A percentile compares a stretch with the other conserved stretches of the same genome.
These are phyloP conservation scores for Noccaea bulbosa DNA, from an alignment of 345 rosid genomes.

Conservation along the genomic window DNA sequence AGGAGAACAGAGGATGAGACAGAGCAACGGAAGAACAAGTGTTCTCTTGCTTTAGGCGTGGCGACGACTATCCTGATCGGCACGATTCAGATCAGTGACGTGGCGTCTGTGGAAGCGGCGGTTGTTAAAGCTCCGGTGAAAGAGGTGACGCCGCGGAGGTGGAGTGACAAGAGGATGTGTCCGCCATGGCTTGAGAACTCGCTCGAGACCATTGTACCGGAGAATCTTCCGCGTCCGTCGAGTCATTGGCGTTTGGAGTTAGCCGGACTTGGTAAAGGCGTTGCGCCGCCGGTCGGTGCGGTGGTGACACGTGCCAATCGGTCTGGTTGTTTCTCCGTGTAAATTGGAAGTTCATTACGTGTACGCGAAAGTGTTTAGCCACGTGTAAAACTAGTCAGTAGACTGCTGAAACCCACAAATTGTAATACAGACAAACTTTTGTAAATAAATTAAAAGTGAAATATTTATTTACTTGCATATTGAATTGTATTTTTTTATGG, in stretches of 20 bases:
- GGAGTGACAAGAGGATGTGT: conserved; percentile 65
- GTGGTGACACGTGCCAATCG: conserved; percentile 10
- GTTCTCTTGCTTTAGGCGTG: conserved; percentile 30
- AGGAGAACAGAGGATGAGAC: conserved; percentile 33
- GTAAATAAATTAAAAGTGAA: conserved; percentile 17
- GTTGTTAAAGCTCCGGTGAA: conserved; percentile 1
- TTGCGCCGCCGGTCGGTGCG: conserved; percentile 43
- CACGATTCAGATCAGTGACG: conserved; percentile 19
- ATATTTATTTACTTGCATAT: neutral
- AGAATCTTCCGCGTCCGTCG: conserved; percentile 64
- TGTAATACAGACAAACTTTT: conserved; percentile 11
- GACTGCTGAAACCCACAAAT: neutral
- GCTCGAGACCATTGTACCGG: conserved; percentile 60
- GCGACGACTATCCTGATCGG: conserved; percentile 24
- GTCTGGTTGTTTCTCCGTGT: conserved; percentile 51
- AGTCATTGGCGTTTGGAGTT: conserved; percentile 51
- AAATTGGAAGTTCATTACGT: conserved; percentile 39
- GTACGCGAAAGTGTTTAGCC: conserved; percentile 15
- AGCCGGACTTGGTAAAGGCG: conserved; percentile 20
- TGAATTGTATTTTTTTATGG: neutral
- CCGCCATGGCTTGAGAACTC: conserved; percentile 59
- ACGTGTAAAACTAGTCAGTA: neutral
- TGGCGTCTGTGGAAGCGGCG: conserved; percentile 32
- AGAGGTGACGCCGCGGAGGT: conserved; percentile 35
- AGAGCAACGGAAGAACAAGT: conserved; percentile 24